Conservation (phyloP, 441 rosid genomes). For the Bocquillonia castaneifolia region DNA sequence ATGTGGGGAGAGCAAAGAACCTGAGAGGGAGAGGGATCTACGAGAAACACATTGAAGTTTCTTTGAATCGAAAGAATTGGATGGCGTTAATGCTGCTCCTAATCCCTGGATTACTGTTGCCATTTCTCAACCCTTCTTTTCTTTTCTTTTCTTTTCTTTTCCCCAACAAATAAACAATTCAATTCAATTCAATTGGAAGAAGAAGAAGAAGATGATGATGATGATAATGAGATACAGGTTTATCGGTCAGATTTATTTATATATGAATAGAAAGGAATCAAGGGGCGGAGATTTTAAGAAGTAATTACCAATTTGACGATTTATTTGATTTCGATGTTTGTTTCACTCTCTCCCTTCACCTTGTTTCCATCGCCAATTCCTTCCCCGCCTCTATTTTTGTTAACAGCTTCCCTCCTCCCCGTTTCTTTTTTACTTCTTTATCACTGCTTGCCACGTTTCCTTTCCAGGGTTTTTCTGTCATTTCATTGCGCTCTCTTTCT, state of each 20-base stretch:
- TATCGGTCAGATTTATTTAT: not conserved
- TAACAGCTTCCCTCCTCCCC: not conserved
- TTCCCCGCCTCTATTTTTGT: not conserved
- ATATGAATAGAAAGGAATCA: too few species aligned
- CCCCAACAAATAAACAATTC: not conserved
- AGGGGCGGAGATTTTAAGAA: slow-evolving; percentile 15
- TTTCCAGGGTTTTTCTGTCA: not conserved
- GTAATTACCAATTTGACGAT: slow-evolving; percentile 48
- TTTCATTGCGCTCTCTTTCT: not conserved
- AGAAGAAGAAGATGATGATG: too few species aligned
- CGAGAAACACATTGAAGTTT: slow-evolving; percentile 34
- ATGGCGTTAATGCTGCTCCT: slow-evolving; percentile 42
- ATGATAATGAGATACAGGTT: too few species aligned
- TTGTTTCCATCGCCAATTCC: slow-evolving; percentile 21
- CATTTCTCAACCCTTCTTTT: slow-evolving; percentile 29
- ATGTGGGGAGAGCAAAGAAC: not conserved
- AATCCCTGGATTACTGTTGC: slow-evolving; percentile 53
- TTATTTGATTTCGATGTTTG: slow-evolving; percentile 25
- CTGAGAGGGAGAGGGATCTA: slow-evolving; percentile 43
- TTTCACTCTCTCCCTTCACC: not conserved
- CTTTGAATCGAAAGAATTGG: slow-evolving; percentile 44
- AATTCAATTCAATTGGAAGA: too few species aligned
- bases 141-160: not conserved
- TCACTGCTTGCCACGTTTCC: not conserved
- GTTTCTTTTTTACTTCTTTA: accelerated